Evolutionary conservation across 2,329 filamentous ascomycete genomes (phyloP).

Genomic region (Pseudopithomyces chartarum): DNA sequence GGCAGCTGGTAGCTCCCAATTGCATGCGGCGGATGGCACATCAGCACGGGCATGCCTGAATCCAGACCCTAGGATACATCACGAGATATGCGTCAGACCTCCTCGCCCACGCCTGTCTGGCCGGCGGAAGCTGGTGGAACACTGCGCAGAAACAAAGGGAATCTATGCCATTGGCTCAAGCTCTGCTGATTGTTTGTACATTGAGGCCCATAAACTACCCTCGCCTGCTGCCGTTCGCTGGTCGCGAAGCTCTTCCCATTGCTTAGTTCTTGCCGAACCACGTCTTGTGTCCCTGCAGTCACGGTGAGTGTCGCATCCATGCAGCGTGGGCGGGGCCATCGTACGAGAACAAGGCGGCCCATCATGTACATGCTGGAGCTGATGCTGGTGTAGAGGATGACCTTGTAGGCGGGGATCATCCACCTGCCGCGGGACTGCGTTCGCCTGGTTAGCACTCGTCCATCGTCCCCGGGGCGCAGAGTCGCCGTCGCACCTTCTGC

Average conservation of each 20-base stretch:
- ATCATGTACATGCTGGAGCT: conserved; percentile 74
- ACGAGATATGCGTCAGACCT: not conserved
- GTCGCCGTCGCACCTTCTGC: conserved; percentile 68
- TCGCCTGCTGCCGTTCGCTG: conserved; percentile 13
- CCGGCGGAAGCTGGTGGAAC: not conserved
- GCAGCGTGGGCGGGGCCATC: conserved; percentile 14
- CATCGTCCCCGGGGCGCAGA: not conserved
- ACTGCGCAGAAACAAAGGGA: not conserved
- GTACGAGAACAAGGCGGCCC: conserved; percentile 67
- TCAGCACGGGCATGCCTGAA: too few relatives aligned
- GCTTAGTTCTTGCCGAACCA: conserved; percentile 59
- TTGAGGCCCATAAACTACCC: conserved; percentile 24
- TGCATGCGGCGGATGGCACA: too few relatives aligned
- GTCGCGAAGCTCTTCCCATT: not conserved
- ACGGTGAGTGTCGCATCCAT: conserved; percentile 5
- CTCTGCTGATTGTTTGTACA: conserved; percentile 42
- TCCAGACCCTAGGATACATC: too few relatives aligned
- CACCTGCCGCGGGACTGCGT: conserved; percentile 68
- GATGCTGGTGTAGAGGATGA: conserved; percentile 66
- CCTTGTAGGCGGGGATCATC: conserved; percentile 72
- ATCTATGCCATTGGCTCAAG: conserved; percentile 18
- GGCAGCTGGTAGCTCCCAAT: too few relatives aligned
- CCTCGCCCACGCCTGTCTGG: too few relatives aligned
- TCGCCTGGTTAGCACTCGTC: conserved; percentile 20
- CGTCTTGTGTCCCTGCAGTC: conserved; percentile 70